These are phyloP conservation scores for Moringa oleifera DNA, from an alignment of 345 rosid species.

Conservation along the genomic window DNA sequence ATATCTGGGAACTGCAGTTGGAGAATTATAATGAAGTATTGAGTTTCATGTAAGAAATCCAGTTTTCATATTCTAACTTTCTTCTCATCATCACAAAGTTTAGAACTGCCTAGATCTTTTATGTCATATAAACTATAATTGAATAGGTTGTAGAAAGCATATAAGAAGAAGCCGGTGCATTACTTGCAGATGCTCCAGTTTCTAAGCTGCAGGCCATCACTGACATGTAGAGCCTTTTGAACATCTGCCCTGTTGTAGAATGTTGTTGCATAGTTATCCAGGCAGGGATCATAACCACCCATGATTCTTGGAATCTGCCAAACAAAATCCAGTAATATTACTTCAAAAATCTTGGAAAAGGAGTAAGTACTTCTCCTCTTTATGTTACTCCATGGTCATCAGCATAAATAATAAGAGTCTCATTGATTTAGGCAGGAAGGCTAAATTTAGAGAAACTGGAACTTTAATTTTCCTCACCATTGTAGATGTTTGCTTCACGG, in stretches of 20 bases:
- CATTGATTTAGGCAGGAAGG: too few relatives aligned
- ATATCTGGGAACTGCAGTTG: conserved; percentile 44
- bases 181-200: conserved; percentile 99
- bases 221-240: conserved; percentile 82
- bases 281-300: conserved; percentile 88
- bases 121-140: not conserved
- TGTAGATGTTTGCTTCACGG: conserved; percentile 34
- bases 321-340: not conserved
- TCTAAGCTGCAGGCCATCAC: conserved; percentile 49
- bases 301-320: conserved; percentile 70
- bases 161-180: conserved; percentile 2
- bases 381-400: too few relatives aligned
- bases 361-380: too few relatives aligned
- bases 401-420: too few relatives aligned
- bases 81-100: not conserved
- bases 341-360: not conserved
- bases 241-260: conserved; percentile 78
- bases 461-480: conserved; percentile 35
- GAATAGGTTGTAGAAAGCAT: not conserved
- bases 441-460: too few relatives aligned
- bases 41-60: too few relatives aligned
- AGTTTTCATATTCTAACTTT: not conserved
- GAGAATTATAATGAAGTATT: too few relatives aligned
- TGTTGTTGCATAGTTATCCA: conserved; percentile 58
- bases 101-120: not conserved